Conservation (phyloP, 306 rosid species). For the Glycine tomentella region DNA sequence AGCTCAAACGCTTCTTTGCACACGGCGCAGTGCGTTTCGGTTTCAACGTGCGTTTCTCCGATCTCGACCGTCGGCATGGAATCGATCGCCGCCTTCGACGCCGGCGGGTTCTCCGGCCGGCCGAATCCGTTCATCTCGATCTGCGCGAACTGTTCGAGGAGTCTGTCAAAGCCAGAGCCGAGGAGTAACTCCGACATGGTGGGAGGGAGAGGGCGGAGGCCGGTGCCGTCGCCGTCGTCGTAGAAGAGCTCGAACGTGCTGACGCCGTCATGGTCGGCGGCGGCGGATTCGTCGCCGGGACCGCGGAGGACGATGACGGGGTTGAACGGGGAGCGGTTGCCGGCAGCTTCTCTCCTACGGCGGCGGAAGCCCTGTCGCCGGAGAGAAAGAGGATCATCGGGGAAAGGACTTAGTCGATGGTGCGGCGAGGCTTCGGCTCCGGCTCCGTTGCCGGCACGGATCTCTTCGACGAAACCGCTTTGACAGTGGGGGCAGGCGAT, state of each 20-base stretch:
- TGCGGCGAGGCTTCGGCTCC: conserved; percentile 48
- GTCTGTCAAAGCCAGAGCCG: conserved; percentile 83
- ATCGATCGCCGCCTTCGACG: conserved; percentile 85
- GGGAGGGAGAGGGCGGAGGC: conserved; percentile 82
- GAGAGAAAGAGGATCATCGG: conserved; percentile 37
- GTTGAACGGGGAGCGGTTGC: conserved; percentile 71
- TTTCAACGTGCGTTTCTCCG: conserved; percentile 55
- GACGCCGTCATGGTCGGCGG: conserved; percentile 48
- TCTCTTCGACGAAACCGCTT: conserved; percentile 78
- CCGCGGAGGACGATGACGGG: conserved; percentile 90
- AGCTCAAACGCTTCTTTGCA: conserved; percentile 87
- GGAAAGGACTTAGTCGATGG: conserved; percentile 54
- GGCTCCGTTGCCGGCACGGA: conserved; percentile 48
- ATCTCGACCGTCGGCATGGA: conserved; percentile 86
- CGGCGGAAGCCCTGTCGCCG: conserved; percentile 55
- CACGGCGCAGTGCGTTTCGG: conserved; percentile 90
- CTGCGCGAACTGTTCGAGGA: conserved; percentile 87
- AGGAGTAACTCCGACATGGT: conserved; percentile 80
- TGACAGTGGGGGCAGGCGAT: conserved; percentile 81
- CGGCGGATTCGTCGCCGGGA: conserved; percentile 19
- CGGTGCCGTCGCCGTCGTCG: conserved; percentile 84
- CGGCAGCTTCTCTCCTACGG: conserved; percentile 63
- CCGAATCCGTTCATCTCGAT: conserved; percentile 85
- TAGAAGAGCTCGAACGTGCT: conserved; percentile 76
- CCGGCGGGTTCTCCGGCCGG: conserved; percentile 86